Percentiles rank a stretch among this genome's conserved stretches.
Evolutionary conservation across 2,329 filamentous ascomycete genomes (phyloP).

Genomic region (Aspergillus sergii): DNA sequence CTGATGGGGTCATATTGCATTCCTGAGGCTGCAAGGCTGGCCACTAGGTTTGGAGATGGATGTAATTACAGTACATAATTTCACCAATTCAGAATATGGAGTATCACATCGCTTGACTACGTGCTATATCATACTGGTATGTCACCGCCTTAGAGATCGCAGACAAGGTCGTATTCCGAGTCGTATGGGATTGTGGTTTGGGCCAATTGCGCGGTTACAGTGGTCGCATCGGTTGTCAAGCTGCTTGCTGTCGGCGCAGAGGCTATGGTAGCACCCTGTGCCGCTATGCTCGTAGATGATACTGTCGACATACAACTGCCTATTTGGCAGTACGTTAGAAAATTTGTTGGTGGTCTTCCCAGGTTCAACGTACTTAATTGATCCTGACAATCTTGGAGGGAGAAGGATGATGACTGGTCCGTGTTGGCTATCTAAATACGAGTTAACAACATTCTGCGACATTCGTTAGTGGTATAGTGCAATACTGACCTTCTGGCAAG

Average conservation of each 20-base stretch:
- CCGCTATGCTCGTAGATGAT: neutral
- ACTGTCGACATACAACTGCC: neutral
- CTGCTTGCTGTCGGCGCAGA: neutral
- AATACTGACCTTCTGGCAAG: slow-evolving; percentile 21
- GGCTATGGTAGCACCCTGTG: neutral
- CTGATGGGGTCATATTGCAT: slow-evolving; percentile 20
- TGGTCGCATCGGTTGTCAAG: neutral
- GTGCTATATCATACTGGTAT: neutral
- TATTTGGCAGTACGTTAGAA: neutral
- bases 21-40: slow-evolving; percentile 23
- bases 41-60: neutral
- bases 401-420: slow-evolving; percentile 12
- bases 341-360: too few relatives aligned
- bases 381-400: slow-evolving; percentile 20
- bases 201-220: neutral
- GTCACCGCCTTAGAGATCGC: slow-evolving; percentile 12
- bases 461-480: neutral
- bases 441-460: neutral
- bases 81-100: neutral
- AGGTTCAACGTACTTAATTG: slow-evolving; percentile 16
- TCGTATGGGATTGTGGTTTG: slow-evolving; percentile 22
- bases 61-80: neutral
- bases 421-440: slow-evolving; percentile 18
- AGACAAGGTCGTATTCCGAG: slow-evolving; percentile 24
- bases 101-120: neutral